Evolutionary conservation across 1,284 basidiomycete genomes (phyloP).

Genomic region (Malassezia cuniculi): DNA sequence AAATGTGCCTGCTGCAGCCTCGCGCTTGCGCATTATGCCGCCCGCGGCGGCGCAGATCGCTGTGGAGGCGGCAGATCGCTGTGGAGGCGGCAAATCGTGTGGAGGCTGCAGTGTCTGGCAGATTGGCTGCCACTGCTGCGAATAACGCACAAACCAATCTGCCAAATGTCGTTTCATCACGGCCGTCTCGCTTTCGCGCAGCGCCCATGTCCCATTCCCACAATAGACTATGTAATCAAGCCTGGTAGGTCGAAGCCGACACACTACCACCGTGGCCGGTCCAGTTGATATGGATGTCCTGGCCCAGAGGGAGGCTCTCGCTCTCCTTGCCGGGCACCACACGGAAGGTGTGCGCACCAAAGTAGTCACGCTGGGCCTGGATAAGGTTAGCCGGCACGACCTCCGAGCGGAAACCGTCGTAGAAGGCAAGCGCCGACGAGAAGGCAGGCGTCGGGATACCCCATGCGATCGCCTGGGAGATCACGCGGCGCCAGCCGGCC

Average conservation of each 20-base stretch:
- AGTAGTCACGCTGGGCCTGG: constrained; percentile 66
- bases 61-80: no score
- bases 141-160: no score
- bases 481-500: constrained; percentile 92
- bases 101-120: no score
- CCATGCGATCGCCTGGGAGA: constrained; percentile 92
- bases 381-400: constrained; percentile 79
- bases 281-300: constrained; percentile 60
- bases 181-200: no score
- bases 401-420: constrained; percentile 83
- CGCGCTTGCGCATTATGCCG: no score
- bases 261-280: constrained; percentile 86
- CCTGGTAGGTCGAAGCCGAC: constrained; percentile 79
- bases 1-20: no score
- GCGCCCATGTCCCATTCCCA: no score
- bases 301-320: constrained; percentile 53
- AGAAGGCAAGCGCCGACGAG: constrained; percentile 95
- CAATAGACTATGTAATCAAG: constrained; percentile 51
- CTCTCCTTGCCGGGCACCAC: constrained; percentile 36
- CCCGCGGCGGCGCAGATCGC: no score
- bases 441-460: constrained; percentile 92
- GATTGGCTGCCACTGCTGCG: no score
- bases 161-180: no score
- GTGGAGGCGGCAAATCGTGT: no score
- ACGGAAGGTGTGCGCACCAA: constrained; percentile 39